Evolutionary conservation across 805 yeast genomes (phyloP), one percentile per base, ranked within the genome.

Genomic region (Candida rishiriensis): DNA sequence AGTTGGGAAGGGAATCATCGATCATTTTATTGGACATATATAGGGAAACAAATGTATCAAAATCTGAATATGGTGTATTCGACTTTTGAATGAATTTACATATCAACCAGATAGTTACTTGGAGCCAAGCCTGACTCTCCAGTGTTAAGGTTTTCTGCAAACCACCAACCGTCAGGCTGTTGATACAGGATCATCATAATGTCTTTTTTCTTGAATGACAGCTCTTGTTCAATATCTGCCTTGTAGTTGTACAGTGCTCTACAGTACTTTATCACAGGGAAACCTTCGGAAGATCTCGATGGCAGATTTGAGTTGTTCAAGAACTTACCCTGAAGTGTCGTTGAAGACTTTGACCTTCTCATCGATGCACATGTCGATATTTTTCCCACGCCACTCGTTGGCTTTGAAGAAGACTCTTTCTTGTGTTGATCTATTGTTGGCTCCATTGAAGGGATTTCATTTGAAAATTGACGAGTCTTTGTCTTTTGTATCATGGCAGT

Each of bases 131-230:
- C 88, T 13, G 72, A 60, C 29, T 64, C 65, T 2, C 67, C 67
- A 10, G 69, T 62, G 31, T 69, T 68, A 30, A 72, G 46, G 16
- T 78, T 77, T 52, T 81, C 88, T 29, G 79, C 80, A 53, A 77
- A 81, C 88, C 88, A 82, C 88, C 88, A 81, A 1, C 85, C 85
- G 52, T 81, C 88, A 17, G 80, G 81, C 57, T 81, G 85, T 70
- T 69, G 75, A 37, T 70, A 71, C 14, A 79, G 53, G 3, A 81
- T 75, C 44, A 78, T 63, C 39, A 81, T 57, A 3, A 72, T 55
- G 49, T 82, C 87, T 45, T 76, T 79, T 54, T 78, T 78, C 36
- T 75, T 69, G 66, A 81, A 82, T 8, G 76, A 63, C 9, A 81
- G 69, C 48, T 81, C 88, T 42, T 77, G 82, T 13, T 81, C 79